These are phyloP conservation scores for Aspergillus quadricinctus DNA, from an alignment of 2,329 filamentous ascomycete genomes.

Conservation along the genomic window DNA sequence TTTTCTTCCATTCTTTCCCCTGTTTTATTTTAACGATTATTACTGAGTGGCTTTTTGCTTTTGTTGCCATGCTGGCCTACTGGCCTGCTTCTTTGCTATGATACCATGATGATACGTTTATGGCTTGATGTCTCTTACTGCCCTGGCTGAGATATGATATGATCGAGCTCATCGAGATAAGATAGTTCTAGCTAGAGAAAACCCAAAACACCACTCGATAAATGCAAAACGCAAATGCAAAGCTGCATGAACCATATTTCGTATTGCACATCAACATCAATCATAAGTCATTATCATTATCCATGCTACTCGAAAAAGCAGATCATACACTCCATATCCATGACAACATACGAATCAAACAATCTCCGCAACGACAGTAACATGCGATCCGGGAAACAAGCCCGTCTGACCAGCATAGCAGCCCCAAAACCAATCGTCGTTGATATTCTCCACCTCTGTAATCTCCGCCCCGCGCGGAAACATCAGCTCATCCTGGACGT, in stretches of 20 bases:
- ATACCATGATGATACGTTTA: not conserved
- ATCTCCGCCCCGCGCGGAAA: constrained; percentile 84
- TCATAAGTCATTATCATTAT: not conserved
- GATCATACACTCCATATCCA: not conserved
- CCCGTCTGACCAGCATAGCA: constrained; percentile 77
- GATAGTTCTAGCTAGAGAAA: no score
- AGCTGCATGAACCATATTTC: not conserved
- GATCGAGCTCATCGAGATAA: not conserved
- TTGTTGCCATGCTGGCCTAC: not conserved
- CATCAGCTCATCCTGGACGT: constrained; percentile 63
- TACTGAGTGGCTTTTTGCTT: not conserved
- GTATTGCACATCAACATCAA: not conserved
- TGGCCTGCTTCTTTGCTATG: not conserved
- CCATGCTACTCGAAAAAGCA: not conserved
- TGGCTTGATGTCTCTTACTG: not conserved
- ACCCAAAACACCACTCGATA: no score
- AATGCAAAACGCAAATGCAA: no score
- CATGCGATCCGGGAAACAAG: constrained; percentile 76
- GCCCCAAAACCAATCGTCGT: constrained; percentile 86
- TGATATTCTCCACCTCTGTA: constrained; percentile 77
- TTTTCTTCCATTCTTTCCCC: no score
- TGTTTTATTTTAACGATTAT: not conserved
- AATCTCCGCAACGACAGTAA: constrained; percentile 47
- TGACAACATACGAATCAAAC: no score
- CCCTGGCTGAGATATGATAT: not conserved